These are phyloP conservation scores for Aspergillus hortae DNA, from an alignment of 2,329 filamentous ascomycete species.

Conservation along the genomic window DNA sequence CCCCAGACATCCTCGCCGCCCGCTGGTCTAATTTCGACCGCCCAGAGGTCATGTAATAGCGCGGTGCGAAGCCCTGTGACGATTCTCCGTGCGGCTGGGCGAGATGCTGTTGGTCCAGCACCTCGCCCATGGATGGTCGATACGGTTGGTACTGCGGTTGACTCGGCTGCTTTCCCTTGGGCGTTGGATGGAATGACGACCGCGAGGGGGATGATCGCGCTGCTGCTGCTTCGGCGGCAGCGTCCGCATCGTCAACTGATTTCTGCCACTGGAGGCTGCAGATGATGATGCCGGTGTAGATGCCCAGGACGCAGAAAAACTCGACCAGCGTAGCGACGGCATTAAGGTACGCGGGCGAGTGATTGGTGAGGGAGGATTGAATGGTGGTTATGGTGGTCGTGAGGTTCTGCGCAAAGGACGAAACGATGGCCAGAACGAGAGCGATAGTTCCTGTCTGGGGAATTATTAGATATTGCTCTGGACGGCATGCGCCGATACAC, in stretches of 20 bases:
- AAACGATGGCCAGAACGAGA: background rate
- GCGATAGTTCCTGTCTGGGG: background rate
- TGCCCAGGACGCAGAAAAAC: constrained; percentile 19
- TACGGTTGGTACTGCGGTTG: background rate
- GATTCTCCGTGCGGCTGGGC: background rate
- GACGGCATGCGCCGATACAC: background rate
- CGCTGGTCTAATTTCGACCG: background rate
- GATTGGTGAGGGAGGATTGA: constrained; percentile 8
- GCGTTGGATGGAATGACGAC: background rate
- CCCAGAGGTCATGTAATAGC: background rate
- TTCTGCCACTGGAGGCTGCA: constrained; percentile 18
- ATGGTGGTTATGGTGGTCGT: background rate
- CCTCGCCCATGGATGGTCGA: constrained; percentile 1
- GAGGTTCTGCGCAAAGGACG: background rate
- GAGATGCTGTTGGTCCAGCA: background rate
- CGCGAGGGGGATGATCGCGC: background rate
- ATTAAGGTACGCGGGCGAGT: constrained; percentile 10
- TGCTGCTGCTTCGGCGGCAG: background rate
- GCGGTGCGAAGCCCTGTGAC: background rate
- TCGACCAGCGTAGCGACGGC: constrained; percentile 6
- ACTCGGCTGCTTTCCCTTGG: background rate
- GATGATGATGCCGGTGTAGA: constrained; percentile 17
- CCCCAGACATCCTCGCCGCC: background rate
- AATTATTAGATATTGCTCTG: too few species aligned
- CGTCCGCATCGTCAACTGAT: constrained; percentile 2